Percentiles rank a stretch among this genome's conserved stretches.
Evolutionary conservation across 768 basidiomycete species (phyloP).

Genomic region (Phylloporus sp.): DNA sequence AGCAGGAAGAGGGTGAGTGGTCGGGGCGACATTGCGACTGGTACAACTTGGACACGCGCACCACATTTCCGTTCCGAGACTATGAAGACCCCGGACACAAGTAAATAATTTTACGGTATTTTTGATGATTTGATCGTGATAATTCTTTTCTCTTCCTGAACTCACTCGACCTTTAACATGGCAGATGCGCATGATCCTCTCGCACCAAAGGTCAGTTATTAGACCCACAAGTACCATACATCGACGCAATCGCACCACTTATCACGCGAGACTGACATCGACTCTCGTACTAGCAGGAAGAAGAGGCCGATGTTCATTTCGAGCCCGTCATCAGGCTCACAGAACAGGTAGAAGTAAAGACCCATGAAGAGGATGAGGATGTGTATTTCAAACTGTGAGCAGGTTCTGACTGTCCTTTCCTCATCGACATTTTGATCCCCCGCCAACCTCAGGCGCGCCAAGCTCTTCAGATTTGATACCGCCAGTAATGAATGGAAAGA

Average conservation of each 20-base stretch:
- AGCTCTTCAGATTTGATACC: conserved; percentile 92
- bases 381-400: conserved; percentile 94
- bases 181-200: conserved; percentile 60
- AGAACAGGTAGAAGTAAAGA: conserved; percentile 93
- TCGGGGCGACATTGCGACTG: conserved; percentile 33
- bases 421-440: conserved; percentile 8
- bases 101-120: conserved; percentile 3
- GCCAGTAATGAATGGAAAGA: conserved; percentile 92
- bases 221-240: conserved; percentile 5
- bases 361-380: conserved; percentile 91
- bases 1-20: conserved; percentile 38
- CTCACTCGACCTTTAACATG: conserved; percentile 38
- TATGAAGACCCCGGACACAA: conserved; percentile 26
- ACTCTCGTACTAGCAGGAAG: conserved; percentile 43
- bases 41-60: neutral
- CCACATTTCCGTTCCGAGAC: conserved; percentile 3
- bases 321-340: conserved; percentile 97
- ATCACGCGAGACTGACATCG: conserved; percentile 18
- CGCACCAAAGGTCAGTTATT: conserved; percentile 60
- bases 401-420: neutral
- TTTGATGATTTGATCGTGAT: conserved; percentile 23
- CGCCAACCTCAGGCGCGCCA: conserved; percentile 74
- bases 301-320: conserved; percentile 87
- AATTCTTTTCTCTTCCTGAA: conserved; percentile 16
- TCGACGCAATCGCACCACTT: conserved; percentile 30